Evolutionary conservation across 1,139 yeast genomes (phyloP).

Genomic region (Schwanniomyces etchellsii): DNA sequence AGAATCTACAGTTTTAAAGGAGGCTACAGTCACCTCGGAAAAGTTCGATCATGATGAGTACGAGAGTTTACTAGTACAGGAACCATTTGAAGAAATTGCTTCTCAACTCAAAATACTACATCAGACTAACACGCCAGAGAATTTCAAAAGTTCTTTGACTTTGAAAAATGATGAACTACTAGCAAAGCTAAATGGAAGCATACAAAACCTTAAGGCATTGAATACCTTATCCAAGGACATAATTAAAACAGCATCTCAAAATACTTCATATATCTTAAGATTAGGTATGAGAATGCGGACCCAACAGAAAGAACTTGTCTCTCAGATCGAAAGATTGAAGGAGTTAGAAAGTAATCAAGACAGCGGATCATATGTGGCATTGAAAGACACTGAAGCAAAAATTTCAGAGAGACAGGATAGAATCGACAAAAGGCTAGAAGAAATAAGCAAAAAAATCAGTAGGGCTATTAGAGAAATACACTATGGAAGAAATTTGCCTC

Average conservation of each 20-base stretch:
- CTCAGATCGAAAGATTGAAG: slow-evolving; percentile 16
- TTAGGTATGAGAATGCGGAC: slow-evolving; percentile 17
- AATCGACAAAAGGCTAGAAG: slow-evolving; percentile 15
- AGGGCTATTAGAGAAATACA: slow-evolving; percentile 16
- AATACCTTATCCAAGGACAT: slow-evolving; percentile 16
- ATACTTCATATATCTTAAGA: slow-evolving; percentile 17
- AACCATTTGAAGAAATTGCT: slow-evolving; percentile 11
- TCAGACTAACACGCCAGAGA: neutral
- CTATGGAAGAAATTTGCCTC: slow-evolving; percentile 20
- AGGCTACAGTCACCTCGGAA: neutral
- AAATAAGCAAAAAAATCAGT: slow-evolving; percentile 19
- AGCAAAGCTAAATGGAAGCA: neutral
- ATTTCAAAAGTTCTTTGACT: slow-evolving; percentile 1
- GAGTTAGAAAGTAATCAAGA: neutral
- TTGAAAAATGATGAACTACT: slow-evolving; percentile 1
- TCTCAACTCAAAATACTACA: slow-evolving; percentile 3
- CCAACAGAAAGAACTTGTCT: slow-evolving; percentile 18
- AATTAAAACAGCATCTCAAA: slow-evolving; percentile 12
- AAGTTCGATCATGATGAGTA: slow-evolving; percentile 1
- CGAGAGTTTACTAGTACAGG: slow-evolving; percentile 3
- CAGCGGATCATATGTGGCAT: neutral
- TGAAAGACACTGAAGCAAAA: neutral
- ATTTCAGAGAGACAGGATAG: slow-evolving; percentile 15
- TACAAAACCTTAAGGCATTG: slow-evolving; percentile 11
- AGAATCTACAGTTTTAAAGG: neutral